These are phyloP conservation scores for Cyclotella atomus DNA, from an alignment of 108 stramenopile genomes.

Conservation along the genomic window DNA sequence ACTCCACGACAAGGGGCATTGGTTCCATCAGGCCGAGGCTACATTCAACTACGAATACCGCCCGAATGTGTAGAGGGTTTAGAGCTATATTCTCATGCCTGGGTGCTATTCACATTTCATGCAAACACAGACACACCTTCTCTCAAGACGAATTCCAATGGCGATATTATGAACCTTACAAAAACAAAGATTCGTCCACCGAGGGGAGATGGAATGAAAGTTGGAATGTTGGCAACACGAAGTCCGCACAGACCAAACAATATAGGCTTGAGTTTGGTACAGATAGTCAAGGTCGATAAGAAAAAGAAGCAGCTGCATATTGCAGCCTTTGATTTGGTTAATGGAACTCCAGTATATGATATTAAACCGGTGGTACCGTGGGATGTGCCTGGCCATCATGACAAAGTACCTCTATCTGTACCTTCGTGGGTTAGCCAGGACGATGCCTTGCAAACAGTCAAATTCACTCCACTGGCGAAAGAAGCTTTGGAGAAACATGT, in stretches of 20 bases:
- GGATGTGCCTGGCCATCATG: constrained; percentile 68
- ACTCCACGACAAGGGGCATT: constrained; percentile 84
- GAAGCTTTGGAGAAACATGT: constrained; percentile 35
- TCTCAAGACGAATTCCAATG: constrained; percentile 7
- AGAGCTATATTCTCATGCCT: constrained; percentile 84
- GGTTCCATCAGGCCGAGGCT: constrained; percentile 71
- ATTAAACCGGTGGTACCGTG: constrained; percentile 93
- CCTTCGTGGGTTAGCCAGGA: constrained; percentile 75
- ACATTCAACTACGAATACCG: constrained; percentile 63
- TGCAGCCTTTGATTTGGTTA: constrained; percentile 81
- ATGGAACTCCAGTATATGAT: constrained; percentile 93
- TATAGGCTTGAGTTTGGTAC: constrained; percentile 89
- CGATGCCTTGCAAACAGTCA: constrained; percentile 59
- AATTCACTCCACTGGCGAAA: constrained; percentile 55
- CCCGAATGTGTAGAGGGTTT: constrained; percentile 75
- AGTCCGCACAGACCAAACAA: constrained; percentile 97
- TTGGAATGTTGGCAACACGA: constrained; percentile 92
- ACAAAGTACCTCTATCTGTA: constrained; percentile 39
- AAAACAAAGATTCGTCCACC: constrained; percentile 85
- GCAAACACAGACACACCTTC: constrained; percentile 87
- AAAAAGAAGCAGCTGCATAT: constrained; percentile 62
- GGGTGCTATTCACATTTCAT: constrained; percentile 96
- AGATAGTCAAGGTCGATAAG: constrained; percentile 63
- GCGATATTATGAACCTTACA: constrained; percentile 37
- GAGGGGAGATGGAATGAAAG: constrained; percentile 76